phyloP scores from a whole-genome alignment of 2,329 filamentous ascomycete species.

The Hypoxylon sp. region DNA sequence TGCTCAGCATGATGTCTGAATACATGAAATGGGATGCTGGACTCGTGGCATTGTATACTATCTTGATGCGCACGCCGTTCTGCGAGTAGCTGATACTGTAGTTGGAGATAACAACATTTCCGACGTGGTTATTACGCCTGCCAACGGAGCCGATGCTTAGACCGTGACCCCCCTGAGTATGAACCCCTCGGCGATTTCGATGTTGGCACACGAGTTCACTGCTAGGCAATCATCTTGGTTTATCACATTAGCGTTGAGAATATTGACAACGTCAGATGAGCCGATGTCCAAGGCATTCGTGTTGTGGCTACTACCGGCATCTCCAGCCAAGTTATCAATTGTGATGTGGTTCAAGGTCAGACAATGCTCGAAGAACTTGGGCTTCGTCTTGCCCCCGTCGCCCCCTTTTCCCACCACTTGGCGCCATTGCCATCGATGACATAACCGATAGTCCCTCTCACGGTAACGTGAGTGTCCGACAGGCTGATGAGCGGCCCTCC shows the following conservation, averaged over 20 bases:
- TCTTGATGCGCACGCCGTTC: constrained; percentile 72
- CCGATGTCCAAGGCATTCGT: constrained; percentile 68
- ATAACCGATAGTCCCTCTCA: constrained; percentile 64
- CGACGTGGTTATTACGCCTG: constrained; percentile 67
- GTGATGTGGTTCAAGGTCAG: constrained; percentile 63
- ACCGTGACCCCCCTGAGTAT: constrained; percentile 66
- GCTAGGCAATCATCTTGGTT: constrained; percentile 73
- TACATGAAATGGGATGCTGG: constrained; percentile 66
- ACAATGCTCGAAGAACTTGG: constrained; percentile 69
- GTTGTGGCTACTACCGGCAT: constrained; percentile 61
- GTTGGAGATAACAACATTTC: constrained; percentile 63
- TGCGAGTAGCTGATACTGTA: constrained; percentile 63
- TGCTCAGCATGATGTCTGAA: constrained; percentile 62
- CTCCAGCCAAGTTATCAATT: constrained; percentile 69
- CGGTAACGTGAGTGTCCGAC: constrained; percentile 66
- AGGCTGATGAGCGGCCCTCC: constrained; percentile 73
- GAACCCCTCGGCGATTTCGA: constrained; percentile 57
- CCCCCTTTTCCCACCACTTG: constrained; percentile 70
- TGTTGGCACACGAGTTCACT: constrained; percentile 65
- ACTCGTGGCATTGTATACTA: constrained; percentile 64
- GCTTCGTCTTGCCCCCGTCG: constrained; percentile 73
- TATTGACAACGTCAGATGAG: constrained; percentile 60
- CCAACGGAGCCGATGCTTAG: constrained; percentile 72
- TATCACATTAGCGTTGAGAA: constrained; percentile 63
- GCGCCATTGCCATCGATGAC: constrained; percentile 68